Conservation (phyloP, 2,329 filamentous ascomycete species). For the Cordyceps javanica region DNA sequence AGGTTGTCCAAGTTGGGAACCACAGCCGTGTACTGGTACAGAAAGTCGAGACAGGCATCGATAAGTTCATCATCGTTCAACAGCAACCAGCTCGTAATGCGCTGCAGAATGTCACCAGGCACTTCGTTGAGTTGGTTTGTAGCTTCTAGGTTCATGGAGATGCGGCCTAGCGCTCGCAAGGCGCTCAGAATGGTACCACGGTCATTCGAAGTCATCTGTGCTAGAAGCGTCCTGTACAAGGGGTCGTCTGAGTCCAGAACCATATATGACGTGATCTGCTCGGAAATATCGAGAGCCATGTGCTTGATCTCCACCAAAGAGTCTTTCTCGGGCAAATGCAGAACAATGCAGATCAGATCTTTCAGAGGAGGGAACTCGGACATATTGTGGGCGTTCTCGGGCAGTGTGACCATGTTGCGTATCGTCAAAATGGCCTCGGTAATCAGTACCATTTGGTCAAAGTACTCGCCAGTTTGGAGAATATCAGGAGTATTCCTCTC, state of each 20-base stretch:
- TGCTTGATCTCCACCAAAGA: conserved; percentile 79
- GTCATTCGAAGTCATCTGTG: conserved; percentile 61
- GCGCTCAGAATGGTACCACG: conserved; percentile 76
- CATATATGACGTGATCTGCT: conserved; percentile 82
- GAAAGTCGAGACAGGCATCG: conserved; percentile 83
- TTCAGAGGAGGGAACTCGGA: conserved; percentile 68
- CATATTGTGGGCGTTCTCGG: conserved; percentile 80
- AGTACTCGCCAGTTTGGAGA: conserved; percentile 65
- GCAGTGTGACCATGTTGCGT: conserved; percentile 91
- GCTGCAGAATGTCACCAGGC: conserved; percentile 57
- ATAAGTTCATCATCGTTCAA: conserved; percentile 87
- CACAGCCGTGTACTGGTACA: conserved; percentile 91
- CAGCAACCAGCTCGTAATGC: conserved; percentile 66
- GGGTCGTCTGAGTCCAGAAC: conserved; percentile 65
- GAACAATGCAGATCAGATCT: conserved; percentile 75
- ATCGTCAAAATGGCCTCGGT: conserved; percentile 84
- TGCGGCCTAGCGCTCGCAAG: conserved; percentile 74
- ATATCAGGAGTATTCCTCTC: conserved; percentile 58
- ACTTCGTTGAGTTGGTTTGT: conserved; percentile 72
- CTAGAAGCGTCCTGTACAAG: conserved; percentile 68
- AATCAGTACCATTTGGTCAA: conserved; percentile 66
- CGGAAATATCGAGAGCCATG: conserved; percentile 83
- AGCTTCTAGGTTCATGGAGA: conserved; percentile 79
- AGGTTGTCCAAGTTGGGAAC: conserved; percentile 75
- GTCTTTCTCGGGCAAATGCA: conserved; percentile 69